A percentile compares a stretch with the other conserved stretches of the same genome.
These are phyloP conservation scores for Fragosphaeria purpurea DNA, from an alignment of 2,329 filamentous ascomycete genomes.

Conservation along the genomic window DNA sequence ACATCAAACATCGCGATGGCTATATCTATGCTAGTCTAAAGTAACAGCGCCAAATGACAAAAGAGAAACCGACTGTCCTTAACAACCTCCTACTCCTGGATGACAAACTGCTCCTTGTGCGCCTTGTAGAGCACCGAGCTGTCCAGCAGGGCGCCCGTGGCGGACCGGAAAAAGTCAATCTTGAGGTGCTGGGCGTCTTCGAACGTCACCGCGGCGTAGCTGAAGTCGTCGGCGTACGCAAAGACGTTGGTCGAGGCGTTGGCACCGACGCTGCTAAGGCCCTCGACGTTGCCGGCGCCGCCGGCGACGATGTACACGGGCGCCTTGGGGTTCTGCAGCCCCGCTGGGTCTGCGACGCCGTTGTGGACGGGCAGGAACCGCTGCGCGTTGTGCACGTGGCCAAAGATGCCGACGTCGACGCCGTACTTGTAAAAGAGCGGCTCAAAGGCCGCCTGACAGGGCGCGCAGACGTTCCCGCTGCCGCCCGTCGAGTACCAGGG, in stretches of 20 bases:
- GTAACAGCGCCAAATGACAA: not conserved
- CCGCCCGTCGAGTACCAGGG: slow-evolving; percentile 36
- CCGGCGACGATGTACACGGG: slow-evolving; percentile 48
- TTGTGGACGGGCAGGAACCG: slow-evolving; percentile 35
- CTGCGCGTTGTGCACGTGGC: slow-evolving; percentile 49
- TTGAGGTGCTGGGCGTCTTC: slow-evolving; percentile 33
- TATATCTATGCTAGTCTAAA: not conserved
- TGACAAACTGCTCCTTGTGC: slow-evolving; percentile 35
- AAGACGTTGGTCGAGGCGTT: slow-evolving; percentile 35
- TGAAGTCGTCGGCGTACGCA: slow-evolving; percentile 41
- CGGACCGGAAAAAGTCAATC: slow-evolving; percentile 40
- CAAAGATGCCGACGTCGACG: slow-evolving; percentile 46
- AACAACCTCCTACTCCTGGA: slow-evolving; percentile 17
- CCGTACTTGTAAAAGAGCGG: slow-evolving; percentile 43
- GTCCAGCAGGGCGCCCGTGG: slow-evolving; percentile 38
- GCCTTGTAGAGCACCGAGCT: slow-evolving; percentile 37
- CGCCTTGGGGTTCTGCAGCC: slow-evolving; percentile 26
- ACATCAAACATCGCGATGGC: too few species aligned
- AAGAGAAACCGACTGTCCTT: not conserved
- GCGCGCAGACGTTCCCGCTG: slow-evolving; percentile 23
- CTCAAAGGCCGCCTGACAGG: slow-evolving; percentile 45
- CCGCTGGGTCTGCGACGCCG: slow-evolving; percentile 24
- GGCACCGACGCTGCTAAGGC: slow-evolving; percentile 30
- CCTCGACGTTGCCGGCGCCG: slow-evolving; percentile 47
- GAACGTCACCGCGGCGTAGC: slow-evolving; percentile 39